Conservation (phyloP, 2,329 filamentous ascomycete species). For the Aspergillus nomiae region DNA sequence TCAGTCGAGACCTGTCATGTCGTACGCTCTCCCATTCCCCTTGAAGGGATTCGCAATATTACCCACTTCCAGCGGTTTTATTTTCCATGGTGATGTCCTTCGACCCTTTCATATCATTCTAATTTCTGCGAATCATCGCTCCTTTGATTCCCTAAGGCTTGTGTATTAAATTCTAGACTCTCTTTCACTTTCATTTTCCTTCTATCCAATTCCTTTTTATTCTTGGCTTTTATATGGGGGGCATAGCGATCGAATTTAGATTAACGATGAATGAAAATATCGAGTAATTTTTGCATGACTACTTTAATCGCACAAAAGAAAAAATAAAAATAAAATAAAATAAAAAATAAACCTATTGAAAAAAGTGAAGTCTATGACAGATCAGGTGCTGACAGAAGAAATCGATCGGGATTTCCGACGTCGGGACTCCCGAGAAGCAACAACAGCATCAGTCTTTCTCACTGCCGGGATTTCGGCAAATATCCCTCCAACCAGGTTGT, state of each 20-base stretch:
- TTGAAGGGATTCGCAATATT: not conserved
- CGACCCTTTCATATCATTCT: not conserved
- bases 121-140: not conserved
- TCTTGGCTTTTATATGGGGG: not conserved
- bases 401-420: not conserved
- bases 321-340: too few relatives aligned
- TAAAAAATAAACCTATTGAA: too few relatives aligned
- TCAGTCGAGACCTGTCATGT: slow-evolving; percentile 9
- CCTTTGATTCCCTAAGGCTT: not conserved
- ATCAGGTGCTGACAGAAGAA: not conserved
- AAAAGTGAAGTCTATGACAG: not conserved
- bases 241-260: not conserved
- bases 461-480: not conserved
- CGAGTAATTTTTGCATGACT: not conserved
- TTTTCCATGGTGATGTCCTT: not conserved
- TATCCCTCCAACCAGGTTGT: not conserved
- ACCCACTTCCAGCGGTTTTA: not conserved
- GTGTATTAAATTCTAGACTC: not conserved
- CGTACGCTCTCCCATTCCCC: not conserved
- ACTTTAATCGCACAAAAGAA: not conserved
- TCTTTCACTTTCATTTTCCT: not conserved
- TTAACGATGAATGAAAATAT: not conserved
- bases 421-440: not conserved
- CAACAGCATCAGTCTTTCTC: not conserved
- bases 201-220: not conserved